Base-by-base conservation (phyloP, 75 land plant genomes). In the Pinus taeda region DNA sequence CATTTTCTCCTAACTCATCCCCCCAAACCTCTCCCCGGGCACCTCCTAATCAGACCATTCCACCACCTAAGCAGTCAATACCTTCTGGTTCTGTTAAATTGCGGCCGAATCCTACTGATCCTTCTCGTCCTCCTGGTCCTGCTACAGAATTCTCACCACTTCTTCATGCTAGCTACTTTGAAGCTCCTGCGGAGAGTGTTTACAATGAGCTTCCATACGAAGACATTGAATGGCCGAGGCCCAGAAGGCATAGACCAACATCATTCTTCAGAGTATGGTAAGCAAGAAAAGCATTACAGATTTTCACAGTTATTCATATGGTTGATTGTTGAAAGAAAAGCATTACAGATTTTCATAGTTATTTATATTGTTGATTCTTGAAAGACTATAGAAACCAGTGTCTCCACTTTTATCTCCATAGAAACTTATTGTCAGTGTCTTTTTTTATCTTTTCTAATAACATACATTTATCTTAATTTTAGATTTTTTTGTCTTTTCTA, bases 1-100 rank as follows among this genome's bases (percentile, higher is more conserved):
- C 88, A 22, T 86, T 83, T 60, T 80, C 88, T 5, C 80, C 85
- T 1, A 59, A 75, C 3, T 53, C 62, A 3, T 79, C 87, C 0
- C 65, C 85, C 24, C 75, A 30, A 9, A 15, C 6, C 1, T 20
- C 33, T 13, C 75, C 75, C 15, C 75, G 56, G 0, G 14, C 3
- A 49, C 12, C 55, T 9, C 55, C 55, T 12, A n/a, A n/a, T n/a
- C 22, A 69, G 42, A n/a, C 22, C 37, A 42, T 69, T 15, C 53
- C 49, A 69, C 14, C 53, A 8, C 24, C 53, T 69, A 11, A 9
- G 42, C 33, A 42, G 42, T 69, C 71, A n/a, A 69, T 39, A 39
- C 4, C 71, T n/a, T 69, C 53, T 69, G 20, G 5, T 65, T 69
- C 53, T 69, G 8, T 15, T 65, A 65, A 65, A 33, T 37, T 18